Base-by-base conservation (phyloP, 768 basidiomycete species). In the Suillus occidentalis region DNA sequence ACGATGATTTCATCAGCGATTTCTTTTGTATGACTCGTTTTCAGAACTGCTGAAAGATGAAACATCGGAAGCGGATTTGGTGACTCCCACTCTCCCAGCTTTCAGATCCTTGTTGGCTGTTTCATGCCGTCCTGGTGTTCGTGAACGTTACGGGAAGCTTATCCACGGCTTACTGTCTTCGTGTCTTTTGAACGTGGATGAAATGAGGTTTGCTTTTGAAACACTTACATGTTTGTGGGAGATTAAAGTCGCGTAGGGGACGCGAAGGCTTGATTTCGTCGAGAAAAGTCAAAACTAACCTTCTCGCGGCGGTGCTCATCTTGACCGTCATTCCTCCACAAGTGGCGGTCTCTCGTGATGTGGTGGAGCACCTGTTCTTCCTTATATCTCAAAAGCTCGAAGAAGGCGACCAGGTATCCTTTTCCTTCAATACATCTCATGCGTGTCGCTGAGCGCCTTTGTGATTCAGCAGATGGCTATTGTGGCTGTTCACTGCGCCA, bases 401-500 rank as follows among this genome's bases (percentile, higher is more conserved):
- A 20, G 91, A 89, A 43, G 79, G 77, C 0, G 80, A 86, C 69
- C 92, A 95, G 69, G 94, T 93, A 69, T 67, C 18, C 14, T 45
- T 34, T 9, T n/a, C 14, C 69, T 25, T 55, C 31, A 78, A 70
- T 31, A 20, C 53, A 10, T 9, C n/a, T 36, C n/a, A n/a, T 20
- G 8, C 52, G 68, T 42, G 13, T 47, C 34, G 28, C 49, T 53
- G 25, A 50, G 43, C 2, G 40, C 49, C 70, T 36, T 43, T 50
- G 16, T 9, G 25, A 50, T 36, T 36, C 64, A 97, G 93, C 64
- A 97, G 93, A 80, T 88, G 47, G 87, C 91, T 2, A 74, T 94
- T n/a, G 92, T 92, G 3, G 95, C 95, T 2, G 86, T 90, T 2
- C 94, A 99, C 70, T 98, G 97, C 71, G 87, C 91, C 2, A 92